These are phyloP conservation scores for Przewalskia tangutica DNA, from an alignment of 257 asterid species.

Conservation along the genomic window DNA sequence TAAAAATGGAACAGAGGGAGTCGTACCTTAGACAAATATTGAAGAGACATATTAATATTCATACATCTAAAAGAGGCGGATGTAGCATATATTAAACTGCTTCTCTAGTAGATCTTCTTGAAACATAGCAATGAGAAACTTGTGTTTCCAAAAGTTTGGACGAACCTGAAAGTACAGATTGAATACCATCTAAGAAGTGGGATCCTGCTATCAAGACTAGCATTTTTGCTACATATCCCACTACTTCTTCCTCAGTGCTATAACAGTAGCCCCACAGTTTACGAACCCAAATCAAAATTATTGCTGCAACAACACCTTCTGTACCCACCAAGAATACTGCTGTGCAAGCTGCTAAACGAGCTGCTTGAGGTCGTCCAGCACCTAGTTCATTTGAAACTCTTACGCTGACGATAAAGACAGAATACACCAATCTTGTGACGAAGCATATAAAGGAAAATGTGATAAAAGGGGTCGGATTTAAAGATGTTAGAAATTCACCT, in stretches of 20 bases:
- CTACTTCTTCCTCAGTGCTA: slow-evolving; percentile 12
- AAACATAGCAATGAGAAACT: background rate
- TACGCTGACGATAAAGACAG: background rate
- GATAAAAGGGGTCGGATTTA: background rate
- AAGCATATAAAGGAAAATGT: background rate
- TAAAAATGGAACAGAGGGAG: too few relatives aligned
- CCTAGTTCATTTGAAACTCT: slow-evolving; percentile 15
- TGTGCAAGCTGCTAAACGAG: slow-evolving; percentile 2
- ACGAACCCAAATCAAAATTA: slow-evolving; percentile 1
- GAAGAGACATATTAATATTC: background rate
- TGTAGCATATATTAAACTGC: too few relatives aligned
- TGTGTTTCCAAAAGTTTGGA: background rate
- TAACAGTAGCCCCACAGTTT: slow-evolving; percentile 12
- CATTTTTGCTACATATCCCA: slow-evolving; percentile 10
- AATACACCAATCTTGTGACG: background rate
- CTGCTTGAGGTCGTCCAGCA: slow-evolving; percentile 5
- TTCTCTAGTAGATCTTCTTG: background rate
- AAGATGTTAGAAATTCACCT: background rate
- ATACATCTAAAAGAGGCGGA: background rate
- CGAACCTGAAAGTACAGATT: slow-evolving; percentile 14
- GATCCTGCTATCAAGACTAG: slow-evolving; percentile 7
- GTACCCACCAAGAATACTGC: background rate
- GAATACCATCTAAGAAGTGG: slow-evolving; percentile 15
- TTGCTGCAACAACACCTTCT: slow-evolving; percentile 2
- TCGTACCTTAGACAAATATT: background rate